Evolutionary conservation across 2,329 filamentous ascomycete genomes (phyloP), one percentile per base, ranked within the genome.

Genomic region (Xenoacremonium recifei): DNA sequence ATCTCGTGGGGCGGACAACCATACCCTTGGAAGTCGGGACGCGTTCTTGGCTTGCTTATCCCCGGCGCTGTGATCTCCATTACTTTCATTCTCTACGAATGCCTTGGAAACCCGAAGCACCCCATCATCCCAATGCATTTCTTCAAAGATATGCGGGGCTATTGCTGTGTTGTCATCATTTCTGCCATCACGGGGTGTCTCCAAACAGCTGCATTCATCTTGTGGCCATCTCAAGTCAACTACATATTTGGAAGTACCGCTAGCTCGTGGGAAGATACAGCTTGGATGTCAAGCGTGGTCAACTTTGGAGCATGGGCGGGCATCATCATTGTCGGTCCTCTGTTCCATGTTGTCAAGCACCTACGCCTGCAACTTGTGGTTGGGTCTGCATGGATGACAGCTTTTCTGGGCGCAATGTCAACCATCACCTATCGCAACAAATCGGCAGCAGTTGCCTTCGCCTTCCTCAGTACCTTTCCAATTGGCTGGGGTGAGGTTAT

Each of bases 81-180:
- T 42, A 51, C 54, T 42, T 48, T 64, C 29, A 15, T 31, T 10
- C 29, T 31, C 7, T 31, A 31, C n/a, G 29, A 31, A 15, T 7
- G 6, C 7, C 32, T 64, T 51, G 29, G 52, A 52, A 40, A 53
- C 53, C 23, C 44, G 6, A 17, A 45, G 38, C 37, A 35, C 16
- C 55, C 55, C 4, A 55, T 60, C 31, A 48, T 62, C 5, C 59
- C 57, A 1, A 62, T 62, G 57, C 50, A 53, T 43, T 51, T 63
- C 17, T 64, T 64, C 54, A 55, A 53, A 45, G 62, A 64, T 39
- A 21, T 64, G 23, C 51, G 60, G 11, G 59, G 58, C 35, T 60
- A 63, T 33, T 57, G 52, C 12, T 51, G 48, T 18, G 41, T 63
- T 15, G 57, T 48, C 5, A 51, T 59, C 6, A 60, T 61, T 44